Conservation (phyloP, 2,329 filamentous ascomycete species). For the Helotiales sp. region DNA sequence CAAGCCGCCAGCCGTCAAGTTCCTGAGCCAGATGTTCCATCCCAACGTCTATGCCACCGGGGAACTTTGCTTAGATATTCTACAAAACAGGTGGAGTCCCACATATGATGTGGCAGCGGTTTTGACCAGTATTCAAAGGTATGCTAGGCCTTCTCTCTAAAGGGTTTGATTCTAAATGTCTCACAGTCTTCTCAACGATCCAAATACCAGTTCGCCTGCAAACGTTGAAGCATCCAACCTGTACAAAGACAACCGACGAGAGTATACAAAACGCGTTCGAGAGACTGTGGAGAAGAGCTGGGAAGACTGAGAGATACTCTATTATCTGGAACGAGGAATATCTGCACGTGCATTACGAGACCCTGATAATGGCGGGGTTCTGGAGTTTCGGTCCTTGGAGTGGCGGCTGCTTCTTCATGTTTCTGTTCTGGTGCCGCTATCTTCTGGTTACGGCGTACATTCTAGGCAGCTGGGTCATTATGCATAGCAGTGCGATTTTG, state of each 20-base stretch:
- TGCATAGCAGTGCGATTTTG: constrained; percentile 24
- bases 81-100: constrained; percentile 98
- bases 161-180: constrained; percentile 31
- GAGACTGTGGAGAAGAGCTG: constrained; percentile 99
- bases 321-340: background rate
- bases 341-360: constrained; percentile 17
- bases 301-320: constrained; percentile 66
- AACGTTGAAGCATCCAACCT: constrained; percentile 98
- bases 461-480: constrained; percentile 11
- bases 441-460: constrained; percentile 12
- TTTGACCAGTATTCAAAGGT: constrained; percentile 97
- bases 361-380: constrained; percentile 22
- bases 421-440: constrained; percentile 1
- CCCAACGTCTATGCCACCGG: constrained; percentile 98
- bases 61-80: constrained; percentile 92
- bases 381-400: constrained; percentile 20
- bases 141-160: constrained; percentile 23
- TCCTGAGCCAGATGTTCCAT: constrained; percentile 99
- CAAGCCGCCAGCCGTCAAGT: constrained; percentile 96
- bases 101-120: constrained; percentile 98
- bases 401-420: constrained; percentile 5
- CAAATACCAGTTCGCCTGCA: constrained; percentile 96
- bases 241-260: constrained; percentile 96
- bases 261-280: constrained; percentile 91
- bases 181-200: constrained; percentile 86